Conservation (phyloP, 805 yeast genomes). For the Ascoidea asiatica region DNA sequence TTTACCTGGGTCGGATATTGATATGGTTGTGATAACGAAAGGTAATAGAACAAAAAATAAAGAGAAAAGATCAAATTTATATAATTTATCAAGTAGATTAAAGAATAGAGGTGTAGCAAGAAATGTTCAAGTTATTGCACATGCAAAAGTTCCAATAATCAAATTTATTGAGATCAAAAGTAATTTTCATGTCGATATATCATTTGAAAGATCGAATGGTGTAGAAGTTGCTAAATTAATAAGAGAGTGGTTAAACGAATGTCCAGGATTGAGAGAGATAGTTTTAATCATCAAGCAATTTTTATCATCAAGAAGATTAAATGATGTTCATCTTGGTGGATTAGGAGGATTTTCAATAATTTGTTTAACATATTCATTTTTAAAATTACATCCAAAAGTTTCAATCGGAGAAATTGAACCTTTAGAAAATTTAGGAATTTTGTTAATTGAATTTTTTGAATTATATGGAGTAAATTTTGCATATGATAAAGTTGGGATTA, state of each 20-base stretch:
- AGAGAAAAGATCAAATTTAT: conserved; percentile 53
- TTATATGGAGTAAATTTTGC: conserved; percentile 84
- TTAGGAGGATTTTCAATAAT: conserved; percentile 91
- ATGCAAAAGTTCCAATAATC: conserved; percentile 88
- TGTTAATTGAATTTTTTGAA: conserved; percentile 84
- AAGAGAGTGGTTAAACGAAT: conserved; percentile 53
- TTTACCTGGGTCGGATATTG: conserved; percentile 94
- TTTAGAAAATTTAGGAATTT: conserved; percentile 67
- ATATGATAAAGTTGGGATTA: conserved; percentile 64
- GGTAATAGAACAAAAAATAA: conserved; percentile 39
- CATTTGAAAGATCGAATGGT: conserved; percentile 80
- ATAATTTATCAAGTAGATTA: conserved; percentile 58
- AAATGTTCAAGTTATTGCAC: conserved; percentile 73
- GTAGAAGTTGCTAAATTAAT: conserved; percentile 71
- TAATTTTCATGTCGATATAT: conserved; percentile 71
- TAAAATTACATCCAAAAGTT: conserved; percentile 71
- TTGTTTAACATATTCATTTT: conserved; percentile 72
- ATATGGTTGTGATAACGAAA: conserved; percentile 69
- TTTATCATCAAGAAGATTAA: conserved; percentile 59
- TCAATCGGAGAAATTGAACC: conserved; percentile 54
- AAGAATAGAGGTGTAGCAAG: conserved; percentile 49
- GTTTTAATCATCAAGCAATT: conserved; percentile 80
- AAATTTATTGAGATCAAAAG: conserved; percentile 70
- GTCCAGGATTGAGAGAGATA: conserved; percentile 73
- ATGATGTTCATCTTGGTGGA: conserved; percentile 88